Conservation (phyloP, 768 basidiomycete species). For the Galerina sulciceps region DNA sequence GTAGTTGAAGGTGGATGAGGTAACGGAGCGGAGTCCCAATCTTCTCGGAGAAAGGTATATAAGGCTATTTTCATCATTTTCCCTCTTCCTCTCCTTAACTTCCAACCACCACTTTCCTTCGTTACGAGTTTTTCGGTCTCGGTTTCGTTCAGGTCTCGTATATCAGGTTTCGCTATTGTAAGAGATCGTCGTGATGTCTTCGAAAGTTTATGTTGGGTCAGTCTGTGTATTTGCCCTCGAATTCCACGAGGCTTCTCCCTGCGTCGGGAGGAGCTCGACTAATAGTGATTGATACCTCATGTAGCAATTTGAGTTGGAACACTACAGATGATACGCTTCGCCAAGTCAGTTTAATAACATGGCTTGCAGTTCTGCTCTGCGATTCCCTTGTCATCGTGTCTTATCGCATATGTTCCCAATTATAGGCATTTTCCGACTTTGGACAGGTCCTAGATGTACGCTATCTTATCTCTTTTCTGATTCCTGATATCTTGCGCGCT, state of each 20-base stretch:
- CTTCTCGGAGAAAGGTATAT: constrained; percentile 22
- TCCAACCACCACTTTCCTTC: constrained; percentile 52
- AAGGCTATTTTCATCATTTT: constrained; percentile 31
- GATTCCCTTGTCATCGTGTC: constrained; percentile 46
- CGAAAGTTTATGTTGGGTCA: constrained; percentile 95
- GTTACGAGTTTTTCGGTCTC: constrained; percentile 58
- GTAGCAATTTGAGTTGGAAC: constrained; percentile 95
- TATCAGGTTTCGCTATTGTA: constrained; percentile 59
- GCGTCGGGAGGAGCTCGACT: constrained; percentile 56
- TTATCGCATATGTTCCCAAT: constrained; percentile 46
- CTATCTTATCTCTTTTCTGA: constrained; percentile 45
- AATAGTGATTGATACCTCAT: constrained; percentile 55
- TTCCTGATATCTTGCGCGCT: constrained; percentile 28
- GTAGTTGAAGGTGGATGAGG: constrained; percentile 20
- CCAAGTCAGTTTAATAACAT: constrained; percentile 72
- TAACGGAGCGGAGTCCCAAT: constrained; percentile 31
- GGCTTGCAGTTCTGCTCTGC: constrained; percentile 34
- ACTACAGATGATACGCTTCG: constrained; percentile 92
- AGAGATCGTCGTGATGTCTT: constrained; percentile 66
- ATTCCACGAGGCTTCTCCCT: constrained; percentile 50
- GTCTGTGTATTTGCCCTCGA: constrained; percentile 65
- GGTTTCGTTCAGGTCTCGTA: constrained; percentile 58
- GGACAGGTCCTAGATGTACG: constrained; percentile 93
- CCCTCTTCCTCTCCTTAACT: constrained; percentile 39
- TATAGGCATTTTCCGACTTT: constrained; percentile 82